Evolutionary conservation across 495 filamentous ascomycete species (phyloP).

Genomic region (Glutinoglossum americanum): DNA sequence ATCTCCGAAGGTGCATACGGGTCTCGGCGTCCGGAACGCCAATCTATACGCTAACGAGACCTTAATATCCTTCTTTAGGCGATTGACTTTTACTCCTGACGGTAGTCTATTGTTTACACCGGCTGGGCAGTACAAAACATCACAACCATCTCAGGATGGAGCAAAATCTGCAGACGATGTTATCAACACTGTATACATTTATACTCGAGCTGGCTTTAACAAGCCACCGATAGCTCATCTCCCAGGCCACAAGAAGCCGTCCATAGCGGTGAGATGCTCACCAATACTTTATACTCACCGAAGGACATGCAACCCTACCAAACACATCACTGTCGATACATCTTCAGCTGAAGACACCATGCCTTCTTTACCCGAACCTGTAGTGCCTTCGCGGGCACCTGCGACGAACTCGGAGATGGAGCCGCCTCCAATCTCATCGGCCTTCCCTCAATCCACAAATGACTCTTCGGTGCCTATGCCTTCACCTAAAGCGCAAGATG

Average conservation of each 20-base stretch:
- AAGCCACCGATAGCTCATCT: slow-evolving; percentile 95
- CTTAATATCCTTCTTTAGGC: slow-evolving; percentile 88
- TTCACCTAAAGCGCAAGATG: slow-evolving; percentile 30
- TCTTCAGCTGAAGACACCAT: slow-evolving; percentile 72
- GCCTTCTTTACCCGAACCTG: slow-evolving; percentile 60
- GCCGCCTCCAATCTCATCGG: slow-evolving; percentile 39
- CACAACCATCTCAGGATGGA: slow-evolving; percentile 47
- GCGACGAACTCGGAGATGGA: slow-evolving; percentile 50
- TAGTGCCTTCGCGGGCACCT: slow-evolving; percentile 34
- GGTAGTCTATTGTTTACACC: slow-evolving; percentile 90
- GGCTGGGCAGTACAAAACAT: slow-evolving; percentile 81
- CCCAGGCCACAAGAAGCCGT: slow-evolving; percentile 95
- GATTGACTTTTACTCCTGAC: slow-evolving; percentile 85
- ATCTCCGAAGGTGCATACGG: slow-evolving; percentile 52
- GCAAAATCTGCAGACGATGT: slow-evolving; percentile 60
- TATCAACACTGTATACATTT: slow-evolving; percentile 95
- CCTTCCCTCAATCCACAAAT: slow-evolving; percentile 22
- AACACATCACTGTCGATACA: slow-evolving; percentile 84
- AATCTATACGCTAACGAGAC: slow-evolving; percentile 96
- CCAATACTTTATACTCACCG: slow-evolving; percentile 72
- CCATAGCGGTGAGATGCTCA: slow-evolving; percentile 86
- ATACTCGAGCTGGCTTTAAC: slow-evolving; percentile 88
- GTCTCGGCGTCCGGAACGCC: slow-evolving; percentile 55
- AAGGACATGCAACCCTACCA: slow-evolving; percentile 42
- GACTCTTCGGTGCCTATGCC: slow-evolving; percentile 17